A percentile compares a stretch with the other conserved stretches of the same genome.
Conservation (phyloP, 2,329 filamentous ascomycete genomes). For the Colletotrichum chrysophilum region DNA sequence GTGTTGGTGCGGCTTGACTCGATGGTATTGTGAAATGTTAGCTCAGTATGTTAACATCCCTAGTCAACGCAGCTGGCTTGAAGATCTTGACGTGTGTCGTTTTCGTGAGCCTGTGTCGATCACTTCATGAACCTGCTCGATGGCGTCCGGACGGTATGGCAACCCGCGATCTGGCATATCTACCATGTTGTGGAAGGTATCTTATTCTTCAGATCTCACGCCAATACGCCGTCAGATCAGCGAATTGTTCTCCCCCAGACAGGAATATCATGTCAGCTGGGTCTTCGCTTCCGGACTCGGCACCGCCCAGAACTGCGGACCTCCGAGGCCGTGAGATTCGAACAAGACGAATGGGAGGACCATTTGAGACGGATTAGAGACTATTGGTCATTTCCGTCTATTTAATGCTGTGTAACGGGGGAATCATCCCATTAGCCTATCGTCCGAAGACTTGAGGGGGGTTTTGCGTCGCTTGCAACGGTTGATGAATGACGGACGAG, state of each 20-base stretch:
- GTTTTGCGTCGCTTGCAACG: neutral
- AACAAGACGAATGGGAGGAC: fast-evolving
- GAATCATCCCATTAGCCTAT: neutral
- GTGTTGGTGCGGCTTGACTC: fast-evolving
- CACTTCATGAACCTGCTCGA: neutral
- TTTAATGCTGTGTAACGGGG: neutral
- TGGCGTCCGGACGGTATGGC: neutral
- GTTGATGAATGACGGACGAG: neutral
- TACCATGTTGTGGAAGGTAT: too few species aligned
- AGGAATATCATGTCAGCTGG: too few species aligned
- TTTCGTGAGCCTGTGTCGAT: neutral
- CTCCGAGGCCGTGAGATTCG: neutral
- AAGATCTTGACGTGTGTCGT: too few species aligned
- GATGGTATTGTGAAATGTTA: too few species aligned
- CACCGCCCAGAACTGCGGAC: neutral
- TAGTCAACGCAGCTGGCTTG: too few species aligned
- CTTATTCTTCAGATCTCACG: too few species aligned
- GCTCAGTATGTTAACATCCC: too few species aligned
- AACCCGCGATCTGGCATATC: neutral
- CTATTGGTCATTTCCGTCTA: neutral
- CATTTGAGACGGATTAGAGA: fast-evolving
- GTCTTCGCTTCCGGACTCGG: neutral
- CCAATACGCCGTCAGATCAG: too few species aligned
- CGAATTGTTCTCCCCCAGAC: too few species aligned
- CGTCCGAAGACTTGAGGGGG: neutral